Evolutionary conservation across 805 yeast genomes (phyloP).

Genomic region (Lipomyces lipofer): DNA sequence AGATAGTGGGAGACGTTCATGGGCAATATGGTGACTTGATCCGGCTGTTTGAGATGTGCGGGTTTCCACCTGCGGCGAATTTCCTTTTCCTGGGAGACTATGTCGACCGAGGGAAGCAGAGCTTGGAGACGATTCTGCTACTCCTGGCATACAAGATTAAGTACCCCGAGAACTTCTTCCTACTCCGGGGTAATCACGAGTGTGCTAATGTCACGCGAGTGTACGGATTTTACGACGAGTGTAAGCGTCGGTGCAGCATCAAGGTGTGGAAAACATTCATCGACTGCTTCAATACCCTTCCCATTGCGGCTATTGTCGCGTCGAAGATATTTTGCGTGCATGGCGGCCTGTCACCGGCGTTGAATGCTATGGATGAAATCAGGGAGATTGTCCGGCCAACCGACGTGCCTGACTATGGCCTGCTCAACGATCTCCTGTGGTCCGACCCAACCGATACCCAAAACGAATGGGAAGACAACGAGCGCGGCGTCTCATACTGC

Average conservation of each 20-base stretch:
- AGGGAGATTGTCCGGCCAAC: slow-evolving; percentile 76
- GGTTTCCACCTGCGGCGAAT: slow-evolving; percentile 93
- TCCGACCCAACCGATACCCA: slow-evolving; percentile 81
- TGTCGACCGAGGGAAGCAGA: slow-evolving; percentile 97
- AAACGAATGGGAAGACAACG: slow-evolving; percentile 87
- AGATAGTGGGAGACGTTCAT: slow-evolving; percentile 91
- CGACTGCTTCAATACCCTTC: slow-evolving; percentile 93
- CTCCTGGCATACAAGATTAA: slow-evolving; percentile 91
- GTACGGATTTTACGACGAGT: slow-evolving; percentile 97
- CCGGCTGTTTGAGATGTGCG: slow-evolving; percentile 90
- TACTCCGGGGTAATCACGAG: slow-evolving; percentile 94
- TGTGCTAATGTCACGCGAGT: slow-evolving; percentile 96
- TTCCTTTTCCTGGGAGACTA: slow-evolving; percentile 93
- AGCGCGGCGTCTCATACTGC: slow-evolving; percentile 80
- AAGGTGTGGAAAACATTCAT: slow-evolving; percentile 93
- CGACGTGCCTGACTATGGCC: slow-evolving; percentile 81
- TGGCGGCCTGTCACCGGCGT: slow-evolving; percentile 78
- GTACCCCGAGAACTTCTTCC: slow-evolving; percentile 92
- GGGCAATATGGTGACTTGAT: slow-evolving; percentile 93
- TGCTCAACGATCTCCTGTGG: slow-evolving; percentile 77
- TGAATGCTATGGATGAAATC: slow-evolving; percentile 72
- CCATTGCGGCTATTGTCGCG: slow-evolving; percentile 93
- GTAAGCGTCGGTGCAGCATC: slow-evolving; percentile 88
- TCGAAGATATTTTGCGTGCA: slow-evolving; percentile 91
- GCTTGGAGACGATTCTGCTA: slow-evolving; percentile 84